Percentiles rank a stretch among this genome's conserved stretches.
phyloP scores from a whole-genome alignment of 1,139 yeast species.

The Suhomyces anneliseae region DNA sequence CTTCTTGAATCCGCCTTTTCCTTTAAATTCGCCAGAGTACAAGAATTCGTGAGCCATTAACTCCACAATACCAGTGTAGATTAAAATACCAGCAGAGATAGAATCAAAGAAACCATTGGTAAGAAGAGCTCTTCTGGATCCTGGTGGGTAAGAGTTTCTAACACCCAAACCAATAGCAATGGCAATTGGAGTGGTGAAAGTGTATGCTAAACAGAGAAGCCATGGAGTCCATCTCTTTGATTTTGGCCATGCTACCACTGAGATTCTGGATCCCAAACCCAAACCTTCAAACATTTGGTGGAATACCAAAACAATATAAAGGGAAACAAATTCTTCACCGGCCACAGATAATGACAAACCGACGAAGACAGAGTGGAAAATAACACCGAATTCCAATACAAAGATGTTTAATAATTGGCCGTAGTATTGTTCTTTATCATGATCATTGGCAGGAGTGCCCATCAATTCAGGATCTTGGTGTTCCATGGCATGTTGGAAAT shows the following conservation, averaged over 20 bases:
- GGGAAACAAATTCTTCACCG: constrained; percentile 68
- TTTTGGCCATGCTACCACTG: constrained; percentile 68
- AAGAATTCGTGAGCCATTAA: constrained; percentile 87
- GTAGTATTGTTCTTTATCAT: constrained; percentile 40
- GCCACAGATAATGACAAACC: constrained; percentile 75
- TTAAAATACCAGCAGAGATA: constrained; percentile 78
- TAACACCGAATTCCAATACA: constrained; percentile 74
- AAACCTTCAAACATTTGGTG: constrained; percentile 94
- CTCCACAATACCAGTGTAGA: constrained; percentile 86
- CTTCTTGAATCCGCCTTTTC: constrained; percentile 42
- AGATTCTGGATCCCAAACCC: constrained; percentile 85
- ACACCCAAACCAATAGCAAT: constrained; percentile 88
- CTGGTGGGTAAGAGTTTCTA: constrained; percentile 60
- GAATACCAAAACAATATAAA: constrained; percentile 80
- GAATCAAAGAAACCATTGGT: constrained; percentile 81
- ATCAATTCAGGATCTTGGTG: constrained; percentile 57
- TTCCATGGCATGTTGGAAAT: constrained; percentile 47
- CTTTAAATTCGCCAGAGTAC: constrained; percentile 62
- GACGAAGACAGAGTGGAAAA: constrained; percentile 79
- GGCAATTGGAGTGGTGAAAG: constrained; percentile 79
- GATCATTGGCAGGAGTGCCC: constrained; percentile 40
- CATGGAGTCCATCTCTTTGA: constrained; percentile 53
- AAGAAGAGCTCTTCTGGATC: constrained; percentile 63
- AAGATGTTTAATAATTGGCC: constrained; percentile 49
- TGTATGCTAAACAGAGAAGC: constrained; percentile 57